Percentiles rank a stretch among this genome's conserved stretches.
Conservation (phyloP, 768 basidiomycete genomes). For the Psilocybe cyanescens region DNA sequence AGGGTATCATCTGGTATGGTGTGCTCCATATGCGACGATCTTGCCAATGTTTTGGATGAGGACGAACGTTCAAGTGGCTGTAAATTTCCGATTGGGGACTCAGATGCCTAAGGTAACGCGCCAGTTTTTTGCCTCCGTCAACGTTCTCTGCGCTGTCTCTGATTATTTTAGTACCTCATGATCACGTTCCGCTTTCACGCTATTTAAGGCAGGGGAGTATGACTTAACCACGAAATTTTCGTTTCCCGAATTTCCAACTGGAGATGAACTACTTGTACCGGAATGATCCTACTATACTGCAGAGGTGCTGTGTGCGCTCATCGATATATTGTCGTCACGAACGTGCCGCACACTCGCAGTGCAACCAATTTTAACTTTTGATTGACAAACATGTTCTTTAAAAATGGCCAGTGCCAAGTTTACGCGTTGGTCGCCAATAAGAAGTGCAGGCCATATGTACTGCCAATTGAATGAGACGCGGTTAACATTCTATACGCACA, state of each 20-base stretch:
- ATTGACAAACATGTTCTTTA: not conserved
- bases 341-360: slow-evolving; percentile 5
- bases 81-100: slow-evolving; percentile 13
- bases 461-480: not conserved
- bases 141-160: slow-evolving; percentile 6
- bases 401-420: not conserved
- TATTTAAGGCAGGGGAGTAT: not conserved
- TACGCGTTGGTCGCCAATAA: not conserved
- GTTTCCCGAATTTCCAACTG: slow-evolving; percentile 1
- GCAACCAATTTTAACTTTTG: not conserved
- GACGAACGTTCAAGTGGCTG: slow-evolving; percentile 8
- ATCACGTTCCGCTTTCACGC: slow-evolving; percentile 3
- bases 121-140: not conserved
- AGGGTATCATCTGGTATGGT: not conserved
- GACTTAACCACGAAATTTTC: not conserved
- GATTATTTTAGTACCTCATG: not conserved
- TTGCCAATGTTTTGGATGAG: not conserved
- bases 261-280: not conserved
- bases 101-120: slow-evolving; percentile 1
- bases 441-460: not conserved
- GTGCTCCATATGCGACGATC: not conserved
- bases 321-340: slow-evolving; percentile 6
- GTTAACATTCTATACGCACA: not conserved
- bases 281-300: slow-evolving; percentile 1
- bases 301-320: not conserved